Evolutionary conservation across 345 rosid species (phyloP).

Genomic region (Salix arbutifolia): DNA sequence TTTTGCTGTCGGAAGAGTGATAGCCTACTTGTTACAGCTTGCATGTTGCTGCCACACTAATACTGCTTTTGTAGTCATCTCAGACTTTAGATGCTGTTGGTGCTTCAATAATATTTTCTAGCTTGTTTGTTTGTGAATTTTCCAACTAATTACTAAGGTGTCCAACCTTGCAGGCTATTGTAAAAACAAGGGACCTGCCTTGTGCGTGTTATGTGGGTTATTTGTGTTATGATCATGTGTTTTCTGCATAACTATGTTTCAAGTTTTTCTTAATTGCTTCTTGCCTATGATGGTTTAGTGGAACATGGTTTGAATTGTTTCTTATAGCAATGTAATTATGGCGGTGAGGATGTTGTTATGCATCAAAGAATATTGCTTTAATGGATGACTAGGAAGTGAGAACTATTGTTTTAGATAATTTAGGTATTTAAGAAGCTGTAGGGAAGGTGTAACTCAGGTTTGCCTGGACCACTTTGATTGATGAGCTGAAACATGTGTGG

Average conservation of each 20-base stretch:
- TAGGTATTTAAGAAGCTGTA: neutral
- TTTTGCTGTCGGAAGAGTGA: neutral
- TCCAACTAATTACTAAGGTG: neutral
- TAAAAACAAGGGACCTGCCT: neutral
- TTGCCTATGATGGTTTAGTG: neutral
- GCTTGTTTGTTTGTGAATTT: neutral
- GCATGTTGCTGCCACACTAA: neutral
- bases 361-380: too few species aligned
- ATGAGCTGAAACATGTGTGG: neutral
- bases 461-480: neutral
- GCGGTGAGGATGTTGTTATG: too few species aligned
- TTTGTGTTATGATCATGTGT: neutral
- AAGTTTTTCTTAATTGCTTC: neutral
- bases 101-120: neutral
- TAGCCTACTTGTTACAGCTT: neutral
- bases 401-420: too few species aligned
- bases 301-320: neutral
- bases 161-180: neutral
- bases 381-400: too few species aligned
- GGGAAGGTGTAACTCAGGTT: neutral
- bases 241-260: neutral
- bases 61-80: neutral
- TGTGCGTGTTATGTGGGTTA: neutral
- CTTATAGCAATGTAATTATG: too few species aligned
- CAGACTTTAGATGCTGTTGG: neutral